Evolutionary conservation across 345 rosid species (phyloP), one percentile per base, ranked within the genome.

Genomic region (Camelina hispida): DNA sequence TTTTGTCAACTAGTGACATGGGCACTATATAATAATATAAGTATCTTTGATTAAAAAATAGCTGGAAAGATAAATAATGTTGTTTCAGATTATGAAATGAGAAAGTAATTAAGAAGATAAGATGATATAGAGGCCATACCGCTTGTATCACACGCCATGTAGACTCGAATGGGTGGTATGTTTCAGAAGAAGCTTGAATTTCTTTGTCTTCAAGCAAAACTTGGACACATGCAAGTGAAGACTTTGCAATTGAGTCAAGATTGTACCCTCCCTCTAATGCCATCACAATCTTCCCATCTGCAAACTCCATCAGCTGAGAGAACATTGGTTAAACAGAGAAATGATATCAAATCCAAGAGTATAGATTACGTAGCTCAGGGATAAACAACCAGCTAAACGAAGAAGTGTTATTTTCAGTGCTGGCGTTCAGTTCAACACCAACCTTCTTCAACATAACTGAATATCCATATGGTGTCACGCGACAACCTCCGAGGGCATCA

Each of bases 251-350:
- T 11, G 97, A 90, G 64, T 83, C 72, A 23, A 90, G 95, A 79
- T 90, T 91, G 87, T 94, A 94, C 16, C 98, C 98, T 77, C 98
- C 97, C 82, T 94, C 98, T 73, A 94, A 70, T 42, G 93, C 95
- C 83, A 91, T 73, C 40, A 89, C 91, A 75, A 94, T 76, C 89
- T 86, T 91, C 66, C 97, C 96, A 71, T 83, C 81, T 28, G 88
- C 93, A 84, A 94, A 88, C 75, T 84, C 91, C 93, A 90, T 86
- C 83, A 91, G 83, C 97, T 94, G 82, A 58, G 79, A 69, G 14
- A 75, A 51, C 23, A 76, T 34, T 54, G 67, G 69, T 60, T 32
- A 73, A 61, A 62, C 53, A 42, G 15, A 44, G 22, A 44, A 44
- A 14, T 5, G 10, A 47, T 61, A 28, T 25, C 37, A 72, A 20